Evolutionary conservation across 768 basidiomycete genomes (phyloP).

Genomic region (Fomitopsis serialis): DNA sequence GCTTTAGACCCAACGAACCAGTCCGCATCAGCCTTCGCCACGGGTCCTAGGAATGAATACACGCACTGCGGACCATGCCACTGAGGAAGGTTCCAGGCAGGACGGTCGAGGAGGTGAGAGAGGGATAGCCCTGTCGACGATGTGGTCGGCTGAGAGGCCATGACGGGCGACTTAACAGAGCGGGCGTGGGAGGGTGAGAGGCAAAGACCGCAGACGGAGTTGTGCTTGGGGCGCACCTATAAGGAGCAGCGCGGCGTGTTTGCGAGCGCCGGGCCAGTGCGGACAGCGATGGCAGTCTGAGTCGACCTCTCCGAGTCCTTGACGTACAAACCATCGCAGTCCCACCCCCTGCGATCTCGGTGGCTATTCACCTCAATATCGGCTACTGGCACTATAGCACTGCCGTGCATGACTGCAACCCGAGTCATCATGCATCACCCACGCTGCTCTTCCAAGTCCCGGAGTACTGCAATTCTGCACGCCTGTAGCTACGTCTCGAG

Average conservation of each 20-base stretch:
- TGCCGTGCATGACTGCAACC: not conserved
- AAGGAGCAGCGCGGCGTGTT: not conserved
- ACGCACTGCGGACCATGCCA: conserved; percentile 17
- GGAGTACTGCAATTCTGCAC: too few species aligned
- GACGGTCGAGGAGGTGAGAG: conserved; percentile 14
- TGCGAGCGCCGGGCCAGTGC: not conserved
- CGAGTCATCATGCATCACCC: not conserved
- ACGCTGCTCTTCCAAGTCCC: too few species aligned
- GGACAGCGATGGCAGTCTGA: not conserved
- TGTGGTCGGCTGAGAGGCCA: not conserved
- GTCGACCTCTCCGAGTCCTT: not conserved
- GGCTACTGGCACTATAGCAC: not conserved
- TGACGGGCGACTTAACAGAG: conserved; percentile 6
- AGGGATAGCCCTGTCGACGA: conserved; percentile 11
- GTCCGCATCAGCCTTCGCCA: not conserved
- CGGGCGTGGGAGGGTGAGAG: conserved; percentile 4
- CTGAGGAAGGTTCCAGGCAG: conserved; percentile 20
- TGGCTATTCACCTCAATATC: not conserved
- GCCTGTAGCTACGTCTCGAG: too few species aligned
- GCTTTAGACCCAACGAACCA: not conserved
- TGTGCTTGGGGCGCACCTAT: not conserved
- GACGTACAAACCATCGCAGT: not conserved
- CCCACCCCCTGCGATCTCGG: not conserved
- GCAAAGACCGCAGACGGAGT: not conserved
- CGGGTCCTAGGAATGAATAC: too few species aligned